These are phyloP conservation scores for Rosa chinensis DNA, from an alignment of 306 rosid genomes.

Conservation along the genomic window DNA sequence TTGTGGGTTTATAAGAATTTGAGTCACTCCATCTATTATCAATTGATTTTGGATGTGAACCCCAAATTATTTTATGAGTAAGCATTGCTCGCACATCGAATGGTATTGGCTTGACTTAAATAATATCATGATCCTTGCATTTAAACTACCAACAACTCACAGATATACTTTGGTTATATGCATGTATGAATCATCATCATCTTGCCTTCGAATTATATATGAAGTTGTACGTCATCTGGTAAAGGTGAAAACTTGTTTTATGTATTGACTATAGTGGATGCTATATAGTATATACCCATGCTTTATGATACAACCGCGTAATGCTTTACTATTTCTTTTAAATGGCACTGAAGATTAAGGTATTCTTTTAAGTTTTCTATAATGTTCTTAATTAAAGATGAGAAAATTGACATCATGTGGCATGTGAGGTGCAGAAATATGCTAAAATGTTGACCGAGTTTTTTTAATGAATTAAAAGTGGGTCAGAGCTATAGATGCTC, in stretches of 20 bases:
- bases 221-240: too few species aligned
- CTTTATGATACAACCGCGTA: background rate
- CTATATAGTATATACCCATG: too few species aligned
- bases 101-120: background rate
- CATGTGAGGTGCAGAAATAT: background rate
- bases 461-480: background rate
- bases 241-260: background rate
- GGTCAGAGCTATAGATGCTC: background rate
- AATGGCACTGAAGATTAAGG: too few species aligned
- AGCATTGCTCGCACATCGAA: too few species aligned
- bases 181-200: background rate
- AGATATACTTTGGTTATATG: background rate
- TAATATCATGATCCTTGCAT: slow-evolving; percentile 30
- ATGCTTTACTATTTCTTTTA: background rate
- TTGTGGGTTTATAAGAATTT: too few species aligned
- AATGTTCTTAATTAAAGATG: background rate
- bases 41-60: too few species aligned
- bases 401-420: background rate
- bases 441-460: background rate
- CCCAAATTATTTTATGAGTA: too few species aligned
- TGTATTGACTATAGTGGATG: background rate
- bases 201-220: too few species aligned
- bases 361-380: too few species aligned
- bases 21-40: too few species aligned
- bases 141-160: slow-evolving; percentile 28